These are phyloP conservation scores for Globisporangium heterothallicum DNA, from an alignment of 352 stramenopile genomes.

Conservation along the genomic window DNA sequence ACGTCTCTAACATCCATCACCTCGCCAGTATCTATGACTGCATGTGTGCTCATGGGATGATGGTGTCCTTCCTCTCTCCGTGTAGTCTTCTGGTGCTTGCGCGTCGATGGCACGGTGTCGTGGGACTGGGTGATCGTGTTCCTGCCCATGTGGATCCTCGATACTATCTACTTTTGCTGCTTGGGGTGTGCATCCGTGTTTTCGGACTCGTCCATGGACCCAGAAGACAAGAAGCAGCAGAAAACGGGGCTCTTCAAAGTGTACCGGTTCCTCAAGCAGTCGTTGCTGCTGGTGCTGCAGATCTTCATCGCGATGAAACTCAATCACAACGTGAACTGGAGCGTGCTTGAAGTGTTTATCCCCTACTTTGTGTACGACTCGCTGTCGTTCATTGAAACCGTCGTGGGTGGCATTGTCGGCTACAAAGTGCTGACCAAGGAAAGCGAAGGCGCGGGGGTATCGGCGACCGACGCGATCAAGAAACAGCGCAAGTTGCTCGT, in stretches of 20 bases:
- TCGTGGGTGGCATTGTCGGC: conserved; percentile 47
- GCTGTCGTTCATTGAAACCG: conserved; percentile 61
- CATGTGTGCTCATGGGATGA: too few relatives aligned
- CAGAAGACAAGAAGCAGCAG: conserved; percentile 48
- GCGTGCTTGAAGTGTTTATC: conserved; percentile 54
- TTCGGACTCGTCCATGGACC: conserved; percentile 39
- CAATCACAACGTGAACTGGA: conserved; percentile 64
- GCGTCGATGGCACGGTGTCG: conserved; percentile 65
- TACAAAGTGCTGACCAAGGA: conserved; percentile 72
- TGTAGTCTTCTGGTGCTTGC: conserved; percentile 78
- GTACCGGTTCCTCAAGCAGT: conserved; percentile 78
- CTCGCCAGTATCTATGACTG: neutral
- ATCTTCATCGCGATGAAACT: conserved; percentile 82
- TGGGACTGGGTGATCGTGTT: conserved; percentile 82
- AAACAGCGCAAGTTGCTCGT: conserved; percentile 45
- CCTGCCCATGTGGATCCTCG: conserved; percentile 74
- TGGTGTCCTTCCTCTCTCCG: conserved; percentile 13
- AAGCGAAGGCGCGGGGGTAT: conserved; percentile 65
- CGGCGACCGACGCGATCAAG: conserved; percentile 65
- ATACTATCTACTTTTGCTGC: conserved; percentile 73
- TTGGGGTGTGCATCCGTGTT: conserved; percentile 54
- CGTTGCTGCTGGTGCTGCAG: conserved; percentile 71
- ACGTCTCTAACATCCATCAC: conserved; percentile 14
- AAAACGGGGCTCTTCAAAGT: conserved; percentile 56
- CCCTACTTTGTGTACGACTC: conserved; percentile 80